A percentile compares a stretch with the other conserved stretches of the same genome.
Evolutionary conservation across 306 rosid species (phyloP).

Genomic region (Betula pendula): DNA sequence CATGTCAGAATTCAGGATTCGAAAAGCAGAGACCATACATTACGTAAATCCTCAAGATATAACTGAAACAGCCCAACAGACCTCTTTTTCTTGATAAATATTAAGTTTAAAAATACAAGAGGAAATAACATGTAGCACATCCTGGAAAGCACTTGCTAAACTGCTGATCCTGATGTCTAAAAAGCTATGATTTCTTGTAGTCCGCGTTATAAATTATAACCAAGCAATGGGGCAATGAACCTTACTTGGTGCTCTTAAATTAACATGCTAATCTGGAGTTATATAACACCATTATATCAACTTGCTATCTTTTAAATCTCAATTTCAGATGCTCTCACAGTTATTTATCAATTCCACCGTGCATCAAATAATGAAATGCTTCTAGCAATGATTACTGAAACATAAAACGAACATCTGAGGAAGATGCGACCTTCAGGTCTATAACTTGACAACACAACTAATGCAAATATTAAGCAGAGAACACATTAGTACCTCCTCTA

Average conservation of each 20-base stretch:
- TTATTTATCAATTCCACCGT: neutral
- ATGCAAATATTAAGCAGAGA: slow-evolving; percentile 21
- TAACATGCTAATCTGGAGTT: neutral
- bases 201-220: neutral
- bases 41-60: neutral
- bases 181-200: neutral
- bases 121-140: neutral
- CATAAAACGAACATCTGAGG: slow-evolving; percentile 22
- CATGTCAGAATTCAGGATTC: neutral
- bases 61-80: neutral
- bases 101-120: neutral
- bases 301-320: neutral
- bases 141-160: neutral
- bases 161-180: neutral
- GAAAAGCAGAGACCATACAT: neutral
- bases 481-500: slow-evolving; percentile 81
- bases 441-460: slow-evolving; percentile 23
- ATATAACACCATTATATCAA: neutral
- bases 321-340: neutral
- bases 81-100: neutral
- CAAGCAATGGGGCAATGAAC: neutral
- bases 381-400: neutral
- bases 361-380: neutral
- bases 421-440: slow-evolving; percentile 22
- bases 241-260: neutral